Evolutionary conservation across 2,329 filamentous ascomycete species (phyloP).

Genomic region (Trichothecium sympodiale): DNA sequence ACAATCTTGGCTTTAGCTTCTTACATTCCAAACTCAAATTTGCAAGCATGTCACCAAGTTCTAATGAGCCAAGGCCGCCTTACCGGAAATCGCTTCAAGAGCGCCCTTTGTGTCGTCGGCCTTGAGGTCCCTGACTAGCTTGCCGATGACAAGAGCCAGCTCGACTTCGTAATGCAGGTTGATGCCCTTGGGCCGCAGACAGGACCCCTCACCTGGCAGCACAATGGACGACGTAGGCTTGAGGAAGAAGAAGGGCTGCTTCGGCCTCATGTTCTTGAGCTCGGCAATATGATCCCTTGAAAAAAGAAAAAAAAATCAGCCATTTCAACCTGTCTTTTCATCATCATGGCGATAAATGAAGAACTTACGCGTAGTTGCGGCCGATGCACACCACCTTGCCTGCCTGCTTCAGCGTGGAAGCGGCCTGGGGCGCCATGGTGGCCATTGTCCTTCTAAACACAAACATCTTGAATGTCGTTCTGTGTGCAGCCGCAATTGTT

Average conservation of each 20-base stretch:
- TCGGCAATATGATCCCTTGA: conserved; percentile 93
- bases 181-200: conserved; percentile 72
- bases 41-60: no score
- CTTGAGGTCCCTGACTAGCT: conserved; percentile 64
- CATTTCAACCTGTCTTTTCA: no score
- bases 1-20: conserved; percentile 3
- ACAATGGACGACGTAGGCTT: conserved; percentile 87
- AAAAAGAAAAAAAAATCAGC: no score
- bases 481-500: no score
- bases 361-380: conserved; percentile 81
- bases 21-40: no score
- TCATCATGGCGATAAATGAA: neutral
- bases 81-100: conserved; percentile 71
- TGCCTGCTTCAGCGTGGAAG: conserved; percentile 39
- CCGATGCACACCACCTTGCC: conserved; percentile 86
- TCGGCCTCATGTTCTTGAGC: conserved; percentile 75
- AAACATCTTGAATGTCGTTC: conserved; percentile 17
- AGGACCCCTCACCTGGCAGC: conserved; percentile 63
- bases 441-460: conserved; percentile 24
- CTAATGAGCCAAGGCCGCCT: no score
- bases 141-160: conserved; percentile 80
- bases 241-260: conserved; percentile 98
- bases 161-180: conserved; percentile 93
- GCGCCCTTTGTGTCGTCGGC: conserved; percentile 65
- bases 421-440: conserved; percentile 29